Conservation (phyloP, 2,329 filamentous ascomycete species). For the Thielaviopsis ethacetica region DNA sequence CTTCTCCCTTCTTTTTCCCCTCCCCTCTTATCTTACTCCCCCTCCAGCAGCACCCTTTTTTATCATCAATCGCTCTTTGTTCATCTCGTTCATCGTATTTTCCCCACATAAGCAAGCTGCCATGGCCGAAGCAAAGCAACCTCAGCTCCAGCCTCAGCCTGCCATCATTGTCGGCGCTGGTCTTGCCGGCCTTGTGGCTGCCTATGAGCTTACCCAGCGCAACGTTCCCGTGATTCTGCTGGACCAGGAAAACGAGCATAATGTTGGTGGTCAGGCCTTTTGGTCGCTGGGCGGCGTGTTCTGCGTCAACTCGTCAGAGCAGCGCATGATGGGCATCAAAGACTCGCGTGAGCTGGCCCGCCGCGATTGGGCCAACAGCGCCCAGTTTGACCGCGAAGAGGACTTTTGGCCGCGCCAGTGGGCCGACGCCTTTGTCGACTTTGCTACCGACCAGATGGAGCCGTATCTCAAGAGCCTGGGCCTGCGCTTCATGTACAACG, state of each 20-base stretch:
- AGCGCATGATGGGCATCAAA: slow-evolving; percentile 40
- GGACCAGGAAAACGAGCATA: slow-evolving; percentile 41
- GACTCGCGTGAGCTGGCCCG: slow-evolving; percentile 40
- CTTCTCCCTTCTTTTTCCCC: background rate
- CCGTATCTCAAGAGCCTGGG: slow-evolving; percentile 37
- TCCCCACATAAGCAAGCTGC: background rate
- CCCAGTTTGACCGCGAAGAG: slow-evolving; percentile 38
- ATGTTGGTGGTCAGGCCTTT: slow-evolving; percentile 45
- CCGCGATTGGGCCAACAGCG: slow-evolving; percentile 42
- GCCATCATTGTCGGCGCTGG: slow-evolving; percentile 41
- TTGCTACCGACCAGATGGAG: slow-evolving; percentile 43
- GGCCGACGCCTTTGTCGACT: slow-evolving; percentile 49
- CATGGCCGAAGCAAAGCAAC: background rate
- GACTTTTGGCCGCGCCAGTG: slow-evolving; percentile 43
- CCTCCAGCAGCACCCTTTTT: background rate
- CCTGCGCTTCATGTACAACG: slow-evolving; percentile 34
- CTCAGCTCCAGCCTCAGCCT: slow-evolving; percentile 17
- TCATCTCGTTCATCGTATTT: background rate
- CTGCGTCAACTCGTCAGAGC: slow-evolving; percentile 38
- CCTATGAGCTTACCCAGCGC: slow-evolving; percentile 36
- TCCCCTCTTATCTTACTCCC: background rate
- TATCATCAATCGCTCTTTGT: background rate
- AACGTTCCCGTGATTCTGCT: slow-evolving; percentile 33
- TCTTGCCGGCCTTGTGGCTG: slow-evolving; percentile 42
- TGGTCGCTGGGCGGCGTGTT: slow-evolving; percentile 48